These are phyloP conservation scores for Lablab purpureus DNA, from an alignment of 306 rosid species.

Conservation along the genomic window DNA sequence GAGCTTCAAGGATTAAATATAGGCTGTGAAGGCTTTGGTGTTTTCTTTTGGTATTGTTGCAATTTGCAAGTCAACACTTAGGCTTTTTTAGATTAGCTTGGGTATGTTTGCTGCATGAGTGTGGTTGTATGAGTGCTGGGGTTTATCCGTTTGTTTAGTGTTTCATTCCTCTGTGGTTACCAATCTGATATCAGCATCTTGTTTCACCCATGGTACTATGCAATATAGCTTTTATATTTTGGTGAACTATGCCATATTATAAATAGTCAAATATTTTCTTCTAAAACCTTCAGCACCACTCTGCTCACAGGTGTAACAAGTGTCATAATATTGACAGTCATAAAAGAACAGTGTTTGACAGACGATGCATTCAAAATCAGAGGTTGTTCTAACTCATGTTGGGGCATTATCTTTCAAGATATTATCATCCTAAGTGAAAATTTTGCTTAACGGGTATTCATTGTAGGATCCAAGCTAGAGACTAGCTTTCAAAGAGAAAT, in stretches of 20 bases:
- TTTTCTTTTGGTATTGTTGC: not conserved
- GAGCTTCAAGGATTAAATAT: not conserved
- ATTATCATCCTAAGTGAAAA: no score
- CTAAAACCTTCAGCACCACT: not conserved
- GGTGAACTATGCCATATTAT: not conserved
- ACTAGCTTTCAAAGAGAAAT: no score
- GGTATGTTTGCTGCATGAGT: slow-evolving; percentile 17
- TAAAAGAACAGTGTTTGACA: no score
- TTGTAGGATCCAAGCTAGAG: no score
- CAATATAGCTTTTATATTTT: slow-evolving; percentile 1
- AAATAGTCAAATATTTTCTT: slow-evolving; percentile 8
- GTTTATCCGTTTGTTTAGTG: slow-evolving; percentile 13
- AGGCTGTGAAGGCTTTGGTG: not conserved
- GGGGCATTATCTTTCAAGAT: no score
- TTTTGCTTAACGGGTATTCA: no score
- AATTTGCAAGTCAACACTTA: not conserved
- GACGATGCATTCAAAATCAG: no score
- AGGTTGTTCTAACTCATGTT: no score
- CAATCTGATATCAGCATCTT: not conserved
- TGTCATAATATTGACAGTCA: no score
- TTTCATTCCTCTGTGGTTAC: not conserved
- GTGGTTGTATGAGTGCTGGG: slow-evolving; percentile 41
- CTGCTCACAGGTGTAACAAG: no score
- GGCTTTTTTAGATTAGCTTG: slow-evolving; percentile 6
- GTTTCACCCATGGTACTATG: slow-evolving; percentile 6